Evolutionary conservation across 2,329 filamentous ascomycete genomes (phyloP).

Genomic region (Penicillium sp.): DNA sequence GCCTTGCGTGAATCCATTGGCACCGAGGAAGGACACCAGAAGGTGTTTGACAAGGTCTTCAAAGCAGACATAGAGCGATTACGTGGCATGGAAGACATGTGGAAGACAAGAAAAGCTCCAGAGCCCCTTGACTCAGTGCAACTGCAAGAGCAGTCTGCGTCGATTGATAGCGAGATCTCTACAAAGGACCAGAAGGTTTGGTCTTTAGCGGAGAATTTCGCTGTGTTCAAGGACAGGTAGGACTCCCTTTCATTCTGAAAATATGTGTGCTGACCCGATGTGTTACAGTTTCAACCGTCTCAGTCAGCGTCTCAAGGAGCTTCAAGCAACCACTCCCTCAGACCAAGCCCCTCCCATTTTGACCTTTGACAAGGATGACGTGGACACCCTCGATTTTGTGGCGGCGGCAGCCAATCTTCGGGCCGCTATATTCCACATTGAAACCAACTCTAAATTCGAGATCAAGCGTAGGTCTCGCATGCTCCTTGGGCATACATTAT

Average conservation of each 20-base stretch:
- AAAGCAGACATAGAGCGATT: slow-evolving; percentile 79
- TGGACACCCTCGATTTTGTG: slow-evolving; percentile 93
- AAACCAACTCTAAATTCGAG: slow-evolving; percentile 86
- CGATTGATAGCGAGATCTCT: slow-evolving; percentile 56
- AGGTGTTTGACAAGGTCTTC: slow-evolving; percentile 94
- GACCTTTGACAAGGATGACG: slow-evolving; percentile 94
- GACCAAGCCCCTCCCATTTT: slow-evolving; percentile 59
- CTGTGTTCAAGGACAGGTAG: slow-evolving; percentile 78
- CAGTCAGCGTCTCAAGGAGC: slow-evolving; percentile 69
- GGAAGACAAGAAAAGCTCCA: slow-evolving; percentile 79
- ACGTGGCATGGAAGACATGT: slow-evolving; percentile 91
- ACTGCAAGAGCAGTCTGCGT: slow-evolving; percentile 57
- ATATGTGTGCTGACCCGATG: slow-evolving; percentile 12
- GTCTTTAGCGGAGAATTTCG: slow-evolving; percentile 80
- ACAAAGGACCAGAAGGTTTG: slow-evolving; percentile 74
- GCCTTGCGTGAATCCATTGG: slow-evolving; percentile 80
- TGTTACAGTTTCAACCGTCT: slow-evolving; percentile 66
- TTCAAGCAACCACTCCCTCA: slow-evolving; percentile 56
- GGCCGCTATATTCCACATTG: slow-evolving; percentile 85
- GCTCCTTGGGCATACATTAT: not conserved
- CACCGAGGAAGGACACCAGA: slow-evolving; percentile 71
- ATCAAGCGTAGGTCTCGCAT: slow-evolving; percentile 67
- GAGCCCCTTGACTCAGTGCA: slow-evolving; percentile 70
- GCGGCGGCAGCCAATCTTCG: slow-evolving; percentile 86
- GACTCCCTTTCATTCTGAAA: not conserved